phyloP scores from a whole-genome alignment of 441 rosid species.

The Mallotus japonicus region DNA sequence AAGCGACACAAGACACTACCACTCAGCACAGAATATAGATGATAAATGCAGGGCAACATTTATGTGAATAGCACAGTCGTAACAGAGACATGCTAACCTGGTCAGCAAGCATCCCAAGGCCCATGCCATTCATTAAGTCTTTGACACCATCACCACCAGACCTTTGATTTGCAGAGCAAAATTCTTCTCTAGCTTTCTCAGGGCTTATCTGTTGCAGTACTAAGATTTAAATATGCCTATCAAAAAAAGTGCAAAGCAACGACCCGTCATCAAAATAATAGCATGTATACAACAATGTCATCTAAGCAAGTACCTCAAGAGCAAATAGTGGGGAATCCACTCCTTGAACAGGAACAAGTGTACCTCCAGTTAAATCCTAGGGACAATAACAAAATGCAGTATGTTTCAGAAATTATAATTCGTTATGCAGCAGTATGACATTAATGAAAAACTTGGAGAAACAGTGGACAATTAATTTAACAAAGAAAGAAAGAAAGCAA shows the following conservation, averaged over 20 bases:
- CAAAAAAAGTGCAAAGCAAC: conserved; percentile 14
- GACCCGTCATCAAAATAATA: conserved; percentile 1
- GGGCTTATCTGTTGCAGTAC: conserved; percentile 55
- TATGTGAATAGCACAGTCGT: background rate
- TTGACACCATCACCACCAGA: conserved; percentile 48
- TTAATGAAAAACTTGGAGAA: conserved; percentile 17
- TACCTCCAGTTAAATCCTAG: conserved; percentile 73
- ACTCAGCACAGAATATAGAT: background rate
- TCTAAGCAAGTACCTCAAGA: conserved; percentile 54
- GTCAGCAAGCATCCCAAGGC: conserved; percentile 71
- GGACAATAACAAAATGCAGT: conserved; percentile 17
- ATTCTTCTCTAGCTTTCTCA: conserved; percentile 64
- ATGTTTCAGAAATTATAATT: conserved; percentile 5
- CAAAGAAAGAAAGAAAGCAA: too few relatives aligned
- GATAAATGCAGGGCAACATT: background rate
- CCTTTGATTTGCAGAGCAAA: conserved; percentile 38
- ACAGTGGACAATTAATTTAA: conserved; percentile 2
- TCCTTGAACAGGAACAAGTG: conserved; percentile 61
- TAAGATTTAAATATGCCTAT: conserved; percentile 21
- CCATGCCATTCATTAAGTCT: conserved; percentile 72
- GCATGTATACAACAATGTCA: background rate
- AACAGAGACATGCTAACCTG: conserved; percentile 43
- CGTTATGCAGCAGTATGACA: conserved; percentile 1
- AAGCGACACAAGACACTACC: background rate
- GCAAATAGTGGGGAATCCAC: conserved; percentile 67